Evolutionary conservation across 257 asterid genomes (phyloP).

Genomic region (Pogostemon cablin): DNA sequence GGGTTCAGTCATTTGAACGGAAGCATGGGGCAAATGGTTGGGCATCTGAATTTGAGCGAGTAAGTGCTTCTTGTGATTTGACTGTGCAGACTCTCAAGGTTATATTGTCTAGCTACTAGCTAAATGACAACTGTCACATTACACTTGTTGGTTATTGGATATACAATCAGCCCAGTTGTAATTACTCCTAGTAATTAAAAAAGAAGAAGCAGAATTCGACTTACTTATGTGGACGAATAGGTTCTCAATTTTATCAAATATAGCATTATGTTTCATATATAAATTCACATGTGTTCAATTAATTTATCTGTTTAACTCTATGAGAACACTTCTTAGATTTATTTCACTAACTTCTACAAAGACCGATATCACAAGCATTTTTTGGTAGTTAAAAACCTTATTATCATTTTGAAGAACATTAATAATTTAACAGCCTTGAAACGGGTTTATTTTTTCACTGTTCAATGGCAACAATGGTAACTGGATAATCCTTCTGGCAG

Average conservation of each 20-base stretch:
- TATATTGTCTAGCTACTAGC: conserved; percentile 28
- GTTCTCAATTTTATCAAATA: not conserved
- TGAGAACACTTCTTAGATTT: conserved; percentile 22
- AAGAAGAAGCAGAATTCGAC: conserved; percentile 1
- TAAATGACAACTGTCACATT: conserved; percentile 14
- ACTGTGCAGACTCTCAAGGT: conserved; percentile 18
- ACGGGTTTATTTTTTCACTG: conserved; percentile 9
- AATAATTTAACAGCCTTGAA: conserved; percentile 15
- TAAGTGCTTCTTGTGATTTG: conserved; percentile 43
- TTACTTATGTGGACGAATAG: conserved; percentile 11
- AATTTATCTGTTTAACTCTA: not conserved
- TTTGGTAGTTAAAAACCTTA: conserved; percentile 19
- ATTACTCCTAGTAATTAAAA: not conserved
- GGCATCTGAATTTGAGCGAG: conserved; percentile 98
- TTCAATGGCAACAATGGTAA: conserved; percentile 7
- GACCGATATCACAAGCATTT: conserved; percentile 10
- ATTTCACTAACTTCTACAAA: conserved; percentile 24
- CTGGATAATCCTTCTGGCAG: conserved; percentile 19
- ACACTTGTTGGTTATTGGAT: conserved; percentile 16
- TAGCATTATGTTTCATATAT: conserved; percentile 6
- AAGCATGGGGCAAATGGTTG: conserved; percentile 92
- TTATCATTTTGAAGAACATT: conserved; percentile 4
- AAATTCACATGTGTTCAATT: conserved; percentile 17
- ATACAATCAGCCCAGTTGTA: not conserved
- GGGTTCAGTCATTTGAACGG: conserved; percentile 92